Evolutionary conservation across 2,329 filamentous ascomycete species (phyloP), one percentile per base, ranked within the genome.

Genomic region (Penicillium brasilianum): DNA sequence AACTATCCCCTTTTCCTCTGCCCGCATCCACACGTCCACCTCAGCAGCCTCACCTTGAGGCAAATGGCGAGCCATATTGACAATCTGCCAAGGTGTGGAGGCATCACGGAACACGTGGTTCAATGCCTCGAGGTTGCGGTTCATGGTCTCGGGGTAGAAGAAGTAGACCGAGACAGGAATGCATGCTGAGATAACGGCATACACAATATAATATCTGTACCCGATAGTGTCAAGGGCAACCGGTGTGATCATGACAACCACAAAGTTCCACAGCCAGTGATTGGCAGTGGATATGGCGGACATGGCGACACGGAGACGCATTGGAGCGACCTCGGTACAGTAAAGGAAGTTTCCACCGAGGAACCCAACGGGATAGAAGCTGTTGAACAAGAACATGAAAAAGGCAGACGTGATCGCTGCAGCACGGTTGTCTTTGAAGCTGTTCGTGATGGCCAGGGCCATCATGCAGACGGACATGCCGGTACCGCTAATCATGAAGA

Each of bases 171-270:
- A 22, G 16, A 79, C 77, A 0, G 83, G 83, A 22, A 84, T 63
- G 18, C 60, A 61, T 10, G 58, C 63, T 1, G 60, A 75, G 64
- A 84, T 82, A 66, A 78, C 75, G 18, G 81, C 81, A 66, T 84
- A 83, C 63, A 83, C 81, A 60, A 83, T 80, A 71, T 85, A 85
- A 1, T 83, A 85, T 51, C 77, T 72, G 67, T 82, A 85, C 0
- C 76, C 74, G 60, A 85, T 85, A 49, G 79, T 82, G 5, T 77
- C 73, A 62, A 88, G 83, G 6, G 85, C 83, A 2, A 84, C 80
- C 0, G 86, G 87, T 0, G 86, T 87, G 44, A 89, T 83, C 82
- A 87, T 86, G 41, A 88, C 86, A 28, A 88, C 84, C 64, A 87
- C 77, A 72, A 88, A 87, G 72, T 86, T 85, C 50, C 81, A 82